Conservation (phyloP, 2,329 filamentous ascomycete genomes). For the Penicillium sp. region DNA sequence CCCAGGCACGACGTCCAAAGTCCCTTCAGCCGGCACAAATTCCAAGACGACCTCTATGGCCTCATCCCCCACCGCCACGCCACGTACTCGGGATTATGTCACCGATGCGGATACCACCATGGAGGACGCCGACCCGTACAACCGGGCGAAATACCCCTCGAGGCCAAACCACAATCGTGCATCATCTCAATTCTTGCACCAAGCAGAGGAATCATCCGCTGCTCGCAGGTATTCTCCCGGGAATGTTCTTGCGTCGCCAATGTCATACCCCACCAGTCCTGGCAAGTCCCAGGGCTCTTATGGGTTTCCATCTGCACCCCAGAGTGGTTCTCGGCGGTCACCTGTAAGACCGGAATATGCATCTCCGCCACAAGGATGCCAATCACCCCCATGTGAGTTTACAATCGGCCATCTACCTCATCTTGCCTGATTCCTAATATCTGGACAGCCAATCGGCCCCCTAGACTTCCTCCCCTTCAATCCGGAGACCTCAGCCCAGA, state of each 20-base stretch:
- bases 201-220: conserved; percentile 70
- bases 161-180: conserved; percentile 68
- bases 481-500: conserved; percentile 66
- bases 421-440: conserved; percentile 11
- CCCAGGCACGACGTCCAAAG: conserved; percentile 34
- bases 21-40: conserved; percentile 39
- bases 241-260: conserved; percentile 79
- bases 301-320: conserved; percentile 52
- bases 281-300: conserved; percentile 54
- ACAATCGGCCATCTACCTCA: background rate
- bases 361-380: conserved; percentile 58
- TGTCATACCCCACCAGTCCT: conserved; percentile 69
- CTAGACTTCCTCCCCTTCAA: conserved; percentile 73
- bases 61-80: conserved; percentile 58
- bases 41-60: conserved; percentile 55
- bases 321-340: conserved; percentile 66
- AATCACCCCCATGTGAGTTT: conserved; percentile 57
- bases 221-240: conserved; percentile 95
- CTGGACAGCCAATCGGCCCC: conserved; percentile 49
- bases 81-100: conserved; percentile 62
- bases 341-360: conserved; percentile 66
- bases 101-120: conserved; percentile 76
- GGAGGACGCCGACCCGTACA: conserved; percentile 87
- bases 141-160: conserved; percentile 80
- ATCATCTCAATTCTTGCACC: conserved; percentile 69